These are phyloP conservation scores for Colletotrichum siamense DNA, from an alignment of 2,329 filamentous ascomycete genomes.

Conservation along the genomic window DNA sequence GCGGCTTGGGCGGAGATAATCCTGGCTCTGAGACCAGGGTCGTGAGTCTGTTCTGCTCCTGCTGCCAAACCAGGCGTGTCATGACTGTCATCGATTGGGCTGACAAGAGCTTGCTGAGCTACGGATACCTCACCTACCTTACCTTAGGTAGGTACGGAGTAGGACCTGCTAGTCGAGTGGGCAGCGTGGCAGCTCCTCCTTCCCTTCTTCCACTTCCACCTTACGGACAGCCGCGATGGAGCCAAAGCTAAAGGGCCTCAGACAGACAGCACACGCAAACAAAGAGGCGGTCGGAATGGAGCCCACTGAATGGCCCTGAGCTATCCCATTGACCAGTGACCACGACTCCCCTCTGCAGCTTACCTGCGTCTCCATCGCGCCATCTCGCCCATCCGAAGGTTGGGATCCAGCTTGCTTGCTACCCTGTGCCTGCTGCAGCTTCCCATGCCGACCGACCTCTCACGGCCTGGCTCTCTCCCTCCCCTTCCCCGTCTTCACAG, in stretches of 20 bases:
- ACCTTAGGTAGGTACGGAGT: background rate
- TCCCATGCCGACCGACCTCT: background rate
- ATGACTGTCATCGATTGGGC: conserved; percentile 19
- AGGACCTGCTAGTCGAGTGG: background rate
- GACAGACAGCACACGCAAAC: background rate
- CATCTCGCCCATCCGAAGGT: background rate
- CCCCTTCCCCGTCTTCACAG: background rate
- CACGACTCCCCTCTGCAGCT: conserved; percentile 16
- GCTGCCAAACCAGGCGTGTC: conserved; percentile 10
- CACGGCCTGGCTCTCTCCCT: background rate
- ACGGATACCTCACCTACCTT: background rate
- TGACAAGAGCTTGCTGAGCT: background rate
- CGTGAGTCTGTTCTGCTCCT: background rate
- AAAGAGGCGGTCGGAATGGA: conserved; percentile 24
- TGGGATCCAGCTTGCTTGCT: conserved; percentile 1
- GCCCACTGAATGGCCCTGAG: background rate
- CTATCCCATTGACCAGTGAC: conserved; percentile 18
- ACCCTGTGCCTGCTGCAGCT: background rate
- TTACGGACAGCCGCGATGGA: conserved; percentile 18
- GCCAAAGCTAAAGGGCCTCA: background rate
- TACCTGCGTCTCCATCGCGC: background rate
- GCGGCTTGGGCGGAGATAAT: conserved; percentile 5
- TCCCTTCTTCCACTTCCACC: background rate
- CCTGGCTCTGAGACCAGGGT: background rate
- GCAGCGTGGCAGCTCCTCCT: background rate